Evolutionary conservation across 139 green algal species (phyloP).

Genomic region (Axilococcus clingmanii): DNA sequence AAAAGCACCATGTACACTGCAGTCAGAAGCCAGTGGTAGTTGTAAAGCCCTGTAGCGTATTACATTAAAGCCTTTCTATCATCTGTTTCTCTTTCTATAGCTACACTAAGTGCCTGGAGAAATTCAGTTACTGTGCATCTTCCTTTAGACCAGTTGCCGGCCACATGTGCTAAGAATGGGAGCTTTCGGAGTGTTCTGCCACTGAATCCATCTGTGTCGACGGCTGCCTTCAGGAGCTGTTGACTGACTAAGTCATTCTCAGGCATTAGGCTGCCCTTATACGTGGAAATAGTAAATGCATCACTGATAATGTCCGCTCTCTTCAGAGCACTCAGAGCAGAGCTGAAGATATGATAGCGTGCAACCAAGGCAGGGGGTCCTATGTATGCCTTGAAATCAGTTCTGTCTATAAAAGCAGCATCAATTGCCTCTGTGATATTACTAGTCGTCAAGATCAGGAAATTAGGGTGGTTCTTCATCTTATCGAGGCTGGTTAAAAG

Average conservation of each 20-base stretch:
- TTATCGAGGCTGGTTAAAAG: conserved; percentile 88
- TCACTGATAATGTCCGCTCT: conserved; percentile 37
- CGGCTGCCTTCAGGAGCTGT: conserved; percentile 32
- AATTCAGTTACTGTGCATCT: not conserved
- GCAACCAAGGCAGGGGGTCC: conserved; percentile 51
- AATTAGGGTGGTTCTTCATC: conserved; percentile 74
- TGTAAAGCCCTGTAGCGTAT: too few species aligned
- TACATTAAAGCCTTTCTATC: not conserved
- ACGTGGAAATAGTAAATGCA: not conserved
- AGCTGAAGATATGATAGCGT: conserved; percentile 67
- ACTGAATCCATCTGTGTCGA: conserved; percentile 50
- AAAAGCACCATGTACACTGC: too few species aligned
- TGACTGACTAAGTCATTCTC: conserved; percentile 2
- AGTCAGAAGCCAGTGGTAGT: too few species aligned
- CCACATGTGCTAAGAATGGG: conserved; percentile 67
- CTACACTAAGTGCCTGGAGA: not conserved
- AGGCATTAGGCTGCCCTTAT: not conserved
- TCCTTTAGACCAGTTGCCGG: not conserved
- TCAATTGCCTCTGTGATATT: conserved; percentile 85
- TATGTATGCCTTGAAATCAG: conserved; percentile 95
- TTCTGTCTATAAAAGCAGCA: conserved; percentile 92
- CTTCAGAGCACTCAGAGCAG: conserved; percentile 49
- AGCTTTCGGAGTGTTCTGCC: conserved; percentile 66
- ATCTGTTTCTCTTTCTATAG: not conserved
- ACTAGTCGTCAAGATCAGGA: conserved; percentile 80